Evolutionary conservation across 2,329 filamentous ascomycete genomes (phyloP), one percentile per base, ranked within the genome.

Genomic region (Macroventuria anomochaeta): DNA sequence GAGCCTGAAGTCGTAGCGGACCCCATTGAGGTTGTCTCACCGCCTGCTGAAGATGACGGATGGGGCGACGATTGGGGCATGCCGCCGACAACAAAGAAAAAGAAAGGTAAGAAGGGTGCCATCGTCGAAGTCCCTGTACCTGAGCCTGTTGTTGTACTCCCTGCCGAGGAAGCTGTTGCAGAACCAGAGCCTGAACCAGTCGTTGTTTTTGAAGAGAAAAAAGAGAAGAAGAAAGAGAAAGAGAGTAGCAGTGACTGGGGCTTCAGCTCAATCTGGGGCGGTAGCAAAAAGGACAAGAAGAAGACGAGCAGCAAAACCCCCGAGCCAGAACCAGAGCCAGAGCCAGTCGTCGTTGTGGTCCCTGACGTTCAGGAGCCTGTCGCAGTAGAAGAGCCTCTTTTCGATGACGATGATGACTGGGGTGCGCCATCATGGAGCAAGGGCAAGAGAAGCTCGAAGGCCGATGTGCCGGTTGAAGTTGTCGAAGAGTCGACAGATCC

Each of bases 401-500:
- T 71, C 13, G 78, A 80, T 23, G 75, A 77, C 12, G 81, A 83
- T 47, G 82, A 82, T 52, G 83, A 84, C 60, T 84, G 84, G 68
- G 80, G 76, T 54, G 80, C 81, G 40, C 86, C 84, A 78, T 81
- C 80, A 26, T 83, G 80, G 44, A 78, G 80, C 5, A 84, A 81
- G 55, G 85, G 69, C 46, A 74, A 68, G 54, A 63, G 74, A 53
- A 77, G 59, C 20, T 65, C 68, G 7, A 73, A 72, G 59, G 79
- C 77, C 57, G 75, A 76, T 38, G 71, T 68, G 12, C 65, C 71
- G 7, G 57, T 75, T 20, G 74, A 76, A 28, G 71, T 75, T 21
- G 69, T 76, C 20, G 72, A 76, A 17, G 76, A 79, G 42, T 67
- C 66, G 3, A 72, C 71, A 25, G 70, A 68, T 7, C 72, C 75